These are phyloP conservation scores for Trichoderma guizhouense DNA, from an alignment of 2,329 filamentous ascomycete genomes.

Conservation along the genomic window DNA sequence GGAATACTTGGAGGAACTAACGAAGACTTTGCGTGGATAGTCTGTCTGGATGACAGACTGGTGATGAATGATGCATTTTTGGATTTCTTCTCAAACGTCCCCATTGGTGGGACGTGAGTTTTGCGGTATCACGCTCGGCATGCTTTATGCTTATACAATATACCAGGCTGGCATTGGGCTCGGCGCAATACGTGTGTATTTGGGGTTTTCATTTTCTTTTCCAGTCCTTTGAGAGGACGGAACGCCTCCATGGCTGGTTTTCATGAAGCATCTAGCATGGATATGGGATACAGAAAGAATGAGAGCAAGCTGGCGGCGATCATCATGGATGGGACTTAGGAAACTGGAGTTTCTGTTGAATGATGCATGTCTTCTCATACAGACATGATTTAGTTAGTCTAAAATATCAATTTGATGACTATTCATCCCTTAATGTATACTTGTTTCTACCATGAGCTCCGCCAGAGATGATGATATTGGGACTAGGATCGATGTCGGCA, in stretches of 20 bases:
- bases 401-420: slow-evolving; percentile 3
- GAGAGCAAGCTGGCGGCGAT: not conserved
- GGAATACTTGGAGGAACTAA: not conserved
- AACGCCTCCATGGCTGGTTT: slow-evolving; percentile 8
- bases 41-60: slow-evolving; percentile 17
- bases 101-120: not conserved
- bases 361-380: not conserved
- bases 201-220: not conserved
- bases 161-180: slow-evolving; percentile 22
- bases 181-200: slow-evolving; percentile 13
- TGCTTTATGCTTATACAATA: slow-evolving; percentile 19
- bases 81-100: not conserved
- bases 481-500: not conserved
- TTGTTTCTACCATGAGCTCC: not conserved
- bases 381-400: not conserved
- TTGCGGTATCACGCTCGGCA: slow-evolving; percentile 12
- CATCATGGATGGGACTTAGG: not conserved
- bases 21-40: not conserved
- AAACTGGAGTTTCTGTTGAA: not conserved
- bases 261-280: slow-evolving; percentile 10
- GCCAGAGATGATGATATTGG: not conserved
- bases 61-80: slow-evolving; percentile 15
- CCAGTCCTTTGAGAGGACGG: slow-evolving; percentile 1
- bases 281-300: slow-evolving; percentile 6
- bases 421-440: not conserved